phyloP scores from a whole-genome alignment of 2,329 filamentous ascomycete species.

The Penicillium brasilianum region DNA sequence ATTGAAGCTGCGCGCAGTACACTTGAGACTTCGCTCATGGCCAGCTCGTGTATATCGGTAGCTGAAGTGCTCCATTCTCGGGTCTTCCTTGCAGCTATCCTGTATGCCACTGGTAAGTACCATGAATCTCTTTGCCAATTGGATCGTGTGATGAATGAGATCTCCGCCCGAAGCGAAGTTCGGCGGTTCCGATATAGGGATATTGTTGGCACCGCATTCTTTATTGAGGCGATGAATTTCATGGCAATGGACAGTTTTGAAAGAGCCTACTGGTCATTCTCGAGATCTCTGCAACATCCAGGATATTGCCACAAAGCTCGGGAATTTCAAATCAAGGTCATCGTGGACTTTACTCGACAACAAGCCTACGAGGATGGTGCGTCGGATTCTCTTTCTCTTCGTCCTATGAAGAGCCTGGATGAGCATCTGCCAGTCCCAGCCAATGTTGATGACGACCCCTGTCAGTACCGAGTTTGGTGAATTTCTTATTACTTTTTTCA shows the following conservation, averaged over 20 bases:
- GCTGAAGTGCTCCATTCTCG: constrained; percentile 21
- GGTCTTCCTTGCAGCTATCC: constrained; percentile 22
- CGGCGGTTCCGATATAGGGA: constrained; percentile 4
- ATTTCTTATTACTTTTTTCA: not conserved
- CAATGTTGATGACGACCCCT: not conserved
- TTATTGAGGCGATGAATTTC: constrained; percentile 26
- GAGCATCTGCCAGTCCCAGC: not conserved
- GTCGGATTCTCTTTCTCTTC: constrained; percentile 12
- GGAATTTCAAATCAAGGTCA: constrained; percentile 19
- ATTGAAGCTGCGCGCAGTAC: constrained; percentile 20
- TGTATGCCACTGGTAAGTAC: constrained; percentile 18
- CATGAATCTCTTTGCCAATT: constrained; percentile 18
- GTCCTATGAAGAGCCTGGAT: constrained; percentile 8
- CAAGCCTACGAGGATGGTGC: constrained; percentile 4
- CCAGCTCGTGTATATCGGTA: constrained; percentile 14
- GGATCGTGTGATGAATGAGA: constrained; percentile 9
- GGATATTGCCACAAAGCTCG: constrained; percentile 26
- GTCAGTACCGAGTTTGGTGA: not conserved
- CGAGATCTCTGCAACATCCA: constrained; percentile 20
- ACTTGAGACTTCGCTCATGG: constrained; percentile 9
- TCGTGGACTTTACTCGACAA: constrained; percentile 14
- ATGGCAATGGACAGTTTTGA: constrained; percentile 20
- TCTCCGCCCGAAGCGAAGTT: not conserved
- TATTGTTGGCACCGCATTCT: constrained; percentile 25
- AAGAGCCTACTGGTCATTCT: constrained; percentile 26